Evolutionary conservation across 371 early-diverging fungal species (phyloP).

Genomic region (Mucor ambiguus): DNA sequence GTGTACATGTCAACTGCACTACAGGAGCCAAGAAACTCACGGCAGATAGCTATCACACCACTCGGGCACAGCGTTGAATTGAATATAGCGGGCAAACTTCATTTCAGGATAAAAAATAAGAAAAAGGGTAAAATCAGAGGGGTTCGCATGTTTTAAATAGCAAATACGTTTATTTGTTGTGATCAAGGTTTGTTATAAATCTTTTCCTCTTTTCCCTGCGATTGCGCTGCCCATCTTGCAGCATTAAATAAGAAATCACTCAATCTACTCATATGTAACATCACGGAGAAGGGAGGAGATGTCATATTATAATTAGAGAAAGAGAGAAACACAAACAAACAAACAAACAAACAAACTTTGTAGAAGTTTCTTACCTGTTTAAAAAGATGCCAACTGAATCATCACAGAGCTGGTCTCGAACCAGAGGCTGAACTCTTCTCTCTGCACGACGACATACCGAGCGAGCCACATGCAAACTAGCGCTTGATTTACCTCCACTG

Average conservation of each 20-base stretch:
- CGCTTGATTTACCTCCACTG: slow-evolving; percentile 76
- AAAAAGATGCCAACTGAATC: slow-evolving; percentile 68
- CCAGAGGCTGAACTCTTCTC: slow-evolving; percentile 78
- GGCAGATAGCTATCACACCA: slow-evolving; percentile 82
- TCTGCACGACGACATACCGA: slow-evolving; percentile 89
- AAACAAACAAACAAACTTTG: slow-evolving; percentile 1
- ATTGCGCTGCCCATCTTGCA: slow-evolving; percentile 78
- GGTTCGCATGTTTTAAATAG: neutral
- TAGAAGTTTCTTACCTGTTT: slow-evolving; percentile 58
- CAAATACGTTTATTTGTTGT: neutral
- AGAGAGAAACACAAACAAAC: slow-evolving; percentile 13
- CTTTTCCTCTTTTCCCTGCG: slow-evolving; percentile 66
- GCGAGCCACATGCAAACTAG: slow-evolving; percentile 71
- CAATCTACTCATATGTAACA: slow-evolving; percentile 44
- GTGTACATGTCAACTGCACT: neutral
- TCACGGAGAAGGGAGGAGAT: slow-evolving; percentile 12
- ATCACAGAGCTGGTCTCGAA: slow-evolving; percentile 63
- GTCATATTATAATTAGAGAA: slow-evolving; percentile 7
- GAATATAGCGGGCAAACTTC: slow-evolving; percentile 68
- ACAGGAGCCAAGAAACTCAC: slow-evolving; percentile 28
- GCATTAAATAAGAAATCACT: slow-evolving; percentile 91
- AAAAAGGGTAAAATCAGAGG: neutral
- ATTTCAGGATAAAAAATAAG: neutral
- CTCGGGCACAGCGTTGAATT: slow-evolving; percentile 43
- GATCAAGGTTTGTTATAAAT: slow-evolving; percentile 56